phyloP scores from a whole-genome alignment of 257 asterid species.

The Avicennia marina region DNA sequence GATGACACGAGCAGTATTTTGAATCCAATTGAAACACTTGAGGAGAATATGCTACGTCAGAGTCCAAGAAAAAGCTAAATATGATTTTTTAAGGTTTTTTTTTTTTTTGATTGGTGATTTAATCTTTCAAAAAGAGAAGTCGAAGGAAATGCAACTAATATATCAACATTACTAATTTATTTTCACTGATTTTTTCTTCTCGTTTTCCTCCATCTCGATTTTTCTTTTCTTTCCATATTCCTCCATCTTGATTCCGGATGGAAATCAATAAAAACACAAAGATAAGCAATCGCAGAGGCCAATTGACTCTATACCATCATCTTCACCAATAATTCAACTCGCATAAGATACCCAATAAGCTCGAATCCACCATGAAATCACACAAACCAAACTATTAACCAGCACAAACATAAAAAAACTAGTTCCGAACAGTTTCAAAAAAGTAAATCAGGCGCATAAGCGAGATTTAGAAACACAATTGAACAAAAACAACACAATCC shows the following conservation, averaged over 20 bases:
- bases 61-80: no score
- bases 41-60: not conserved
- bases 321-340: conserved; percentile 1
- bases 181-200: not conserved
- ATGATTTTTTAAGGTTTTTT: no score
- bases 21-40: not conserved
- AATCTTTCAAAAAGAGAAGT: no score
- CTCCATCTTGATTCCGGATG: conserved; percentile 11
- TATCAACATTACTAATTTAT: no score
- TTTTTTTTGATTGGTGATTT: no score
- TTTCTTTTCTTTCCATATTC: not conserved
- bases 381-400: not conserved
- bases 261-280: conserved; percentile 1
- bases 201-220: conserved; percentile 6
- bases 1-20: not conserved
- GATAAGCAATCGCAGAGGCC: conserved; percentile 17
- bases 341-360: conserved; percentile 13
- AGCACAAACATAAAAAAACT: conserved; percentile 10
- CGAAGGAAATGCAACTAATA: not conserved
- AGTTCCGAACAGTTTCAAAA: conserved; percentile 2
- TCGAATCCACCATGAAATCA: conserved; percentile 8
- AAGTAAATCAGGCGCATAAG: not conserved
- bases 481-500: not conserved
- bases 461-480: not conserved
- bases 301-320: conserved; percentile 10